Percentiles rank a stretch among this genome's conserved stretches.
phyloP scores from a whole-genome alignment of 257 asterid genomes.

The Apocynum venetum region DNA sequence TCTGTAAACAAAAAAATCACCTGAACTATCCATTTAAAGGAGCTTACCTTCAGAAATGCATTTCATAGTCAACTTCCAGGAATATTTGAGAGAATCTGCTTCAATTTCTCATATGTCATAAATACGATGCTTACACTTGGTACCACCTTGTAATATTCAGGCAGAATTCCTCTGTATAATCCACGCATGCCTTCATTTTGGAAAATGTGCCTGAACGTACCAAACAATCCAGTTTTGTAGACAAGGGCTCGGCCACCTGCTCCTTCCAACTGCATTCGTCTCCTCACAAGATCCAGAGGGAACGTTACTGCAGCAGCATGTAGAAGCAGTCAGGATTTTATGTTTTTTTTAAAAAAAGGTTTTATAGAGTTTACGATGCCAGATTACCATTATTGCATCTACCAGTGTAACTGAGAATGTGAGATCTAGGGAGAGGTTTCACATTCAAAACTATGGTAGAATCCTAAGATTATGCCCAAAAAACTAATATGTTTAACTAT shows the following conservation, averaged over 20 bases:
- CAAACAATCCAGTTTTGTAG: slow-evolving; percentile 54
- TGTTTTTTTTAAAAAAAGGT: background rate
- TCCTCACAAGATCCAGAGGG: slow-evolving; percentile 81
- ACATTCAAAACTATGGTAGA: background rate
- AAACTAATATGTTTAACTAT: background rate
- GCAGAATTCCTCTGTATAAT: slow-evolving; percentile 71
- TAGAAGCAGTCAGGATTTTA: background rate
- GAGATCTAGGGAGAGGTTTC: background rate
- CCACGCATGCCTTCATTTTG: slow-evolving; percentile 57
- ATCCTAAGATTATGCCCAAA: slow-evolving; percentile 8
- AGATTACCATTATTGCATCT: background rate
- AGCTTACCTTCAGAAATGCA: slow-evolving; percentile 8
- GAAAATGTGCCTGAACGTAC: slow-evolving; percentile 54
- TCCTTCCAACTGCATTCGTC: slow-evolving; percentile 88
- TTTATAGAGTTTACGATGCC: background rate
- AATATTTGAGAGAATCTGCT: slow-evolving; percentile 53
- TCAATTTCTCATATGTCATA: slow-evolving; percentile 79
- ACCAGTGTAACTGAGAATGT: background rate
- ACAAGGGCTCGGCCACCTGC: slow-evolving; percentile 79
- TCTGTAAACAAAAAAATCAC: background rate
- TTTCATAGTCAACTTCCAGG: slow-evolving; percentile 30
- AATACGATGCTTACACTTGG: slow-evolving; percentile 77
- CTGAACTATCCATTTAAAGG: background rate
- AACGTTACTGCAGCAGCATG: slow-evolving; percentile 55
- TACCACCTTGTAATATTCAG: slow-evolving; percentile 80